Percentiles rank a stretch among this genome's conserved stretches.
These are phyloP conservation scores for Sugiyamaella chiloensis DNA, from an alignment of 805 yeast species.

Conservation along the genomic window DNA sequence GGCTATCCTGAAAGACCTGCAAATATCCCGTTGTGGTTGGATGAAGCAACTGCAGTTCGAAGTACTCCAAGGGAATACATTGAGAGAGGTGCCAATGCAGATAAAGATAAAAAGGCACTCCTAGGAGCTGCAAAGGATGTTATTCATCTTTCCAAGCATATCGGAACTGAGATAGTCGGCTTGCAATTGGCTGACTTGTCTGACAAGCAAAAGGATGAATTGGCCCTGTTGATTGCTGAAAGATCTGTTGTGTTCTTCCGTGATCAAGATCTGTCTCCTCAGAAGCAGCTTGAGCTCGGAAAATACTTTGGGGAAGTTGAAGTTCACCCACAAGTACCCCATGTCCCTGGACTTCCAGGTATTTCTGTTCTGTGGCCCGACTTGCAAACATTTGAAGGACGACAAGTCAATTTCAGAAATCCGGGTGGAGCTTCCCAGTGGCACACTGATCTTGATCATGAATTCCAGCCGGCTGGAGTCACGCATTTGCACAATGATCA, in stretches of 20 bases:
- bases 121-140: constrained; percentile 43
- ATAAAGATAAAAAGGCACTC: constrained; percentile 39
- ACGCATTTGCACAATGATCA: constrained; percentile 54
- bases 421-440: constrained; percentile 36
- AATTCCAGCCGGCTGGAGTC: constrained; percentile 54
- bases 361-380: constrained; percentile 29
- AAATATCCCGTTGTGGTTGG: constrained; percentile 39
- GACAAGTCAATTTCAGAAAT: constrained; percentile 20
- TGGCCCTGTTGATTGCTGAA: constrained; percentile 47
- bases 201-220: constrained; percentile 46
- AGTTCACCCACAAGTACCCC: constrained; percentile 31
- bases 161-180: constrained; percentile 51
- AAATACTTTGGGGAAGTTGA: constrained; percentile 47
- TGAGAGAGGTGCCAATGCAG: constrained; percentile 39
- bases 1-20: constrained; percentile 43
- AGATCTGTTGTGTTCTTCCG: constrained; percentile 52
- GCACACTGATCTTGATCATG: constrained; percentile 58
- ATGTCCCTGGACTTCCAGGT: constrained; percentile 34
- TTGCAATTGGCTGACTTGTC: constrained; percentile 43
- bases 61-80: constrained; percentile 30
- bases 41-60: constrained; percentile 41
- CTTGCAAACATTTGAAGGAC: constrained; percentile 31
- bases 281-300: constrained; percentile 44
- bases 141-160: constrained; percentile 42
- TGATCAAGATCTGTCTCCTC: constrained; percentile 44